These are phyloP conservation scores for Crepidotus variabilis DNA, from an alignment of 768 basidiomycete genomes.

Conservation along the genomic window DNA sequence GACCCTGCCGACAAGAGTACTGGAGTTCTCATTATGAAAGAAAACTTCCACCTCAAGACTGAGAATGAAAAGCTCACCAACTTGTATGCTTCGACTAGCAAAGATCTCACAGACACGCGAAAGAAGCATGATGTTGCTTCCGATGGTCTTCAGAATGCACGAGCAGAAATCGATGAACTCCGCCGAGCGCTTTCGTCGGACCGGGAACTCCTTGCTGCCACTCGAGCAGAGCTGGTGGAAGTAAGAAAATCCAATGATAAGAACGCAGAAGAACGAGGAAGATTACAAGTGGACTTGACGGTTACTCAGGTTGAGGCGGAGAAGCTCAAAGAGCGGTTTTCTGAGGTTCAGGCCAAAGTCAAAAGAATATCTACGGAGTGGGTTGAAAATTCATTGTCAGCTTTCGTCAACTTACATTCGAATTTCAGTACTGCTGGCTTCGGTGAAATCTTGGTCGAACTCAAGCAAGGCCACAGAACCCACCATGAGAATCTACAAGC, in stretches of 20 bases:
- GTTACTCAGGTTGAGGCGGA: slow-evolving; percentile 8
- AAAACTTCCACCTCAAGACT: slow-evolving; percentile 5
- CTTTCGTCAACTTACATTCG: not conserved
- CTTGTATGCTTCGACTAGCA: slow-evolving; percentile 7
- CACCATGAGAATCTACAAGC: slow-evolving; percentile 6
- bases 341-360: slow-evolving; percentile 4
- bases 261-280: slow-evolving; percentile 1
- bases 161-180: slow-evolving; percentile 10
- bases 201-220: slow-evolving; percentile 9
- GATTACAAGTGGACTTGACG: slow-evolving; percentile 5
- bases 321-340: slow-evolving; percentile 7
- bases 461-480: slow-evolving; percentile 14
- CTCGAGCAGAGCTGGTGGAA: slow-evolving; percentile 9
- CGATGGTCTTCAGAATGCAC: slow-evolving; percentile 1
- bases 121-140: slow-evolving; percentile 2
- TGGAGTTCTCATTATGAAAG: not conserved
- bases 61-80: slow-evolving; percentile 8
- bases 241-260: not conserved
- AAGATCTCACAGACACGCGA: slow-evolving; percentile 11
- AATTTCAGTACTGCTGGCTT: slow-evolving; percentile 11
- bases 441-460: slow-evolving; percentile 10
- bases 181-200: slow-evolving; percentile 6
- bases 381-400: not conserved
- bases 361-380: not conserved
- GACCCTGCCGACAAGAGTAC: not conserved